Percentiles rank a stretch among this genome's conserved stretches.
Evolutionary conservation across 139 green algal species (phyloP).

Genomic region (Asterochloris erici): DNA sequence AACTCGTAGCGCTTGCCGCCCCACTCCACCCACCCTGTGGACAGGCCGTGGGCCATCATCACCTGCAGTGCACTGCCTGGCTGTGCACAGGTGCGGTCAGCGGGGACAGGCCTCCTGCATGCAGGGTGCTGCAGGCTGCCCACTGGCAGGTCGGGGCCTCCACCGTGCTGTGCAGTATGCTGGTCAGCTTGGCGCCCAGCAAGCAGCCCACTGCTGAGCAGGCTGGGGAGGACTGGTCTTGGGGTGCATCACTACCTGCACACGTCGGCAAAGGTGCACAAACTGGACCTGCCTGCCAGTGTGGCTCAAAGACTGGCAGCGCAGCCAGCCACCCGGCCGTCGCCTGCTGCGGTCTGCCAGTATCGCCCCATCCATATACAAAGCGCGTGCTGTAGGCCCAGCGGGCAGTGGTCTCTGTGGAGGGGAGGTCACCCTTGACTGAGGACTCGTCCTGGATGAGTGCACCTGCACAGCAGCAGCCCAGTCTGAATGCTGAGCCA

Average conservation of each 20-base stretch:
- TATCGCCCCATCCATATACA: constrained; percentile 77
- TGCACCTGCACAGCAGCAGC: constrained; percentile 17
- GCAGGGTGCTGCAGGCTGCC: no score
- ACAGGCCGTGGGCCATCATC: constrained; percentile 82
- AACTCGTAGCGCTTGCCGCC: constrained; percentile 74
- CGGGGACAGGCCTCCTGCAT: neutral
- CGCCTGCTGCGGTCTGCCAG: constrained; percentile 45
- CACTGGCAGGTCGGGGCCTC: no score
- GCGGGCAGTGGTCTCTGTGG: constrained; percentile 40
- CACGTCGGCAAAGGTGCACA: neutral
- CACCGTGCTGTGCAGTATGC: no score
- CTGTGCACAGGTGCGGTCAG: neutral
- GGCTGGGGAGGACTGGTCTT: no score
- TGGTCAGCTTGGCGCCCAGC: no score
- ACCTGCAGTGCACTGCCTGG: constrained; percentile 48
- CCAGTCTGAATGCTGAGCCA: neutral
- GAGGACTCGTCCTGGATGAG: constrained; percentile 51
- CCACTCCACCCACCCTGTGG: constrained; percentile 89
- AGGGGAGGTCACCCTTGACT: constrained; percentile 38
- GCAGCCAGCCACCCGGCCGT: constrained; percentile 93
- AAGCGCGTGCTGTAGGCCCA: constrained; percentile 71
- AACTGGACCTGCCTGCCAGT: constrained; percentile 79
- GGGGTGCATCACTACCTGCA: no score
- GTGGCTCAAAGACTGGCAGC: constrained; percentile 94
- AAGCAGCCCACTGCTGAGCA: no score